These are phyloP conservation scores for Cladosporium sp. DNA, from an alignment of 2,329 filamentous ascomycete genomes.

Conservation along the genomic window DNA sequence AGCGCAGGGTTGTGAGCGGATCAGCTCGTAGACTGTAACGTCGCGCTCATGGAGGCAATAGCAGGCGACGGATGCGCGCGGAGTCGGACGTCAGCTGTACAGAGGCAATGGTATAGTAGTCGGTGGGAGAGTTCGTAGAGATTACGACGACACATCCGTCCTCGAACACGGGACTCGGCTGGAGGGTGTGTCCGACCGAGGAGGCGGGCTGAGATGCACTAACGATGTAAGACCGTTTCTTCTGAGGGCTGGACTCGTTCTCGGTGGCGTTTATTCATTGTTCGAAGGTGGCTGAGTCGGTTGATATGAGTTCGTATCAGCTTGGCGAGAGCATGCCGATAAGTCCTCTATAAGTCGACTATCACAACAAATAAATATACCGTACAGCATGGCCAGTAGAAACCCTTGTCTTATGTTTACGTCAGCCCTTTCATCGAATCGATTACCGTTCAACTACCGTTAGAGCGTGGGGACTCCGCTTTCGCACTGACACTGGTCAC, in stretches of 20 bases:
- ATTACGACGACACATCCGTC: background rate
- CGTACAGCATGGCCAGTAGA: background rate
- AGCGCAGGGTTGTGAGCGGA: constrained; percentile 1
- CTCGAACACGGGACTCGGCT: background rate
- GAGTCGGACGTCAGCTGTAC: background rate
- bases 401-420: background rate
- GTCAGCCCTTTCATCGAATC: background rate
- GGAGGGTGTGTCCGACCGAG: background rate
- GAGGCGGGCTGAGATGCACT: too few species aligned
- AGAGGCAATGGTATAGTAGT: background rate
- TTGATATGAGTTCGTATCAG: too few species aligned
- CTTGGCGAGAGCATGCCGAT: background rate
- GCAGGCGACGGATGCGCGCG: background rate
- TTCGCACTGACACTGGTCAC: background rate
- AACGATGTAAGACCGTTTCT: too few species aligned
- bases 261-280: background rate
- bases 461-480: background rate
- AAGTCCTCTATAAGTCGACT: background rate
- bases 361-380: background rate
- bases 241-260: background rate
- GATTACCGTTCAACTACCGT: background rate
- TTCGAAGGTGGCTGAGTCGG: too few species aligned
- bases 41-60: constrained; percentile 4
- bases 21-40: constrained; percentile 1
- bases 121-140: background rate